Conservation (phyloP, 441 rosid genomes). For the Erysimum cheiri region DNA sequence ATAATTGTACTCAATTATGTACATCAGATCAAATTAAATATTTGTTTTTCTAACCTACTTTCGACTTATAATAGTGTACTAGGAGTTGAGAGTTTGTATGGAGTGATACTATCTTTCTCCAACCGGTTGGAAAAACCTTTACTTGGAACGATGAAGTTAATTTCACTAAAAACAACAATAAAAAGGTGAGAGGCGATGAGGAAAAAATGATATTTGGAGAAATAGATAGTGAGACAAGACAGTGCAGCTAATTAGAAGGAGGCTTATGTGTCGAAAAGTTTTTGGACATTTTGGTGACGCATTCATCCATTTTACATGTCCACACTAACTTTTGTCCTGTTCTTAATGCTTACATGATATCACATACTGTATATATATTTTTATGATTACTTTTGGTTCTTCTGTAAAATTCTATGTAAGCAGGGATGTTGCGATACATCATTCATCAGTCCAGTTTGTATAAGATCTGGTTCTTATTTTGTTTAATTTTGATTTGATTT, state of each 20-base stretch:
- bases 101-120: slow-evolving; percentile 4
- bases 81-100: neutral
- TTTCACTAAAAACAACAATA: neutral
- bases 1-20: slow-evolving; percentile 16
- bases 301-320: slow-evolving; percentile 25
- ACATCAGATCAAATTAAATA: slow-evolving; percentile 8
- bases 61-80: neutral
- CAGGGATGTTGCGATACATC: neutral
- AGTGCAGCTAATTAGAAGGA: slow-evolving; percentile 32
- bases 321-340: slow-evolving; percentile 30
- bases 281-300: slow-evolving; percentile 32
- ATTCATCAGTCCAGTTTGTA: neutral
- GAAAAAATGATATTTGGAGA: slow-evolving; percentile 10
- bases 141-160: neutral
- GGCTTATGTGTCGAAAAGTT: slow-evolving; percentile 26
- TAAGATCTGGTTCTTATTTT: neutral
- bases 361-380: neutral
- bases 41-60: neutral
- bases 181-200: slow-evolving; percentile 15
- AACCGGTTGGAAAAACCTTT: neutral
- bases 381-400: neutral
- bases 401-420: neutral
- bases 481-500: neutral
- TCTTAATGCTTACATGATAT: slow-evolving; percentile 26
- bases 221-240: slow-evolving; percentile 12